Evolutionary conservation across 116 monocot genomes (phyloP), one percentile per base, ranked within the genome.

Genomic region (Iris pallida): DNA sequence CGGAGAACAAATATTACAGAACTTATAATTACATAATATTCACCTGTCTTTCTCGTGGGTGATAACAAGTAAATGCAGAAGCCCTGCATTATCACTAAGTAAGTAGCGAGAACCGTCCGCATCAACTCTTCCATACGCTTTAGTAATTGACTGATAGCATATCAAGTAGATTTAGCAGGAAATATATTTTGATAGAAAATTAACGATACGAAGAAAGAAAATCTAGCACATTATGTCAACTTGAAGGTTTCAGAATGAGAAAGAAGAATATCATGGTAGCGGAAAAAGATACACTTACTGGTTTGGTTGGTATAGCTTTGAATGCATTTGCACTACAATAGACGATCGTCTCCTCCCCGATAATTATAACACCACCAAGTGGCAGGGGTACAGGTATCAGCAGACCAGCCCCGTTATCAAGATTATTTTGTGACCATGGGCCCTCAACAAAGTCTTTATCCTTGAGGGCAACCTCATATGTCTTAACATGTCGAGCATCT

Each of bases 381-480:
- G 98, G 98, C 83, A 90, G 67, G 30, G 98, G 98, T 51, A 98
- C 98, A 60, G 98, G 93, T 57, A 98, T 98, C 53, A 98, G 59
- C 54, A 98, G 77, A 43, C 93, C 88, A 68, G 98, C 98, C 15
- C 98, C 98, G 82, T 93, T 93, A 68, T 98, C 98, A 61, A 98
- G 88, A 73, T 98, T 98, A 77, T 83, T 88, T 53, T 93, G 98
- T 15, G 90, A 93, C 98, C 93, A 98, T 61, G 90, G 98, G 53
- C 98, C 98, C 81, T 98, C 98, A 66, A 86, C 78, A 73, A 98
- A 98, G 64, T 98, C 98, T 71, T 98, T 98, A 68, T 98, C 98
- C 77, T 98, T 98, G 54, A 98, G 85, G 6, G 88, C 90, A 68
- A 98, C 93, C 68, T 98, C 98, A 69, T 98, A 98, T 72, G 98